Conservation (phyloP, 345 rosid species). For the Syzygium jambos region DNA sequence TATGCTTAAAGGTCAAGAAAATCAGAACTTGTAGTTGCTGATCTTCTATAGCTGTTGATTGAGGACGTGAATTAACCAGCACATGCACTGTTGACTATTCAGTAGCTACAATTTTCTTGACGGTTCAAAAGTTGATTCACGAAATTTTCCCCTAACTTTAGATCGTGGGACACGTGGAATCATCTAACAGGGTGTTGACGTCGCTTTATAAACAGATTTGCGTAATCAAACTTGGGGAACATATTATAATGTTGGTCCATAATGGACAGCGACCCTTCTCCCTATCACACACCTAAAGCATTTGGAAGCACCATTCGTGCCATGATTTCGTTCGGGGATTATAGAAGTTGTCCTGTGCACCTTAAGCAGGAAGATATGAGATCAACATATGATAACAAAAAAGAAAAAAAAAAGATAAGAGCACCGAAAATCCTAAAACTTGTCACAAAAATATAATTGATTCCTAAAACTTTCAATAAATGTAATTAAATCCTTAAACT, state of each 20-base stretch:
- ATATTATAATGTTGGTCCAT: not conserved
- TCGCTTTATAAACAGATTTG: not conserved
- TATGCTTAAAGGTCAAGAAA: not conserved
- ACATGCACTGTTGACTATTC: not conserved
- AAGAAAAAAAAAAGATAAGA: too few species aligned
- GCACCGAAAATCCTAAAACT: too few species aligned
- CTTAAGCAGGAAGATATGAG: not conserved
- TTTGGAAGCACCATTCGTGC: not conserved
- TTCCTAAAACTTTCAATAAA: too few species aligned
- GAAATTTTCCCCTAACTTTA: not conserved
- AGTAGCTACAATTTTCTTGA: not conserved
- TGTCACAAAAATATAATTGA: too few species aligned
- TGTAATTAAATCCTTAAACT: too few species aligned
- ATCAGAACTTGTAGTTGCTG: not conserved
- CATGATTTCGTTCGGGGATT: not conserved
- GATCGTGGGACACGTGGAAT: not conserved
- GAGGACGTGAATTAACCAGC: not conserved
- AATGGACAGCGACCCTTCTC: not conserved
- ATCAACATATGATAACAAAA: not conserved
- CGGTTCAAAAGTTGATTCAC: not conserved
- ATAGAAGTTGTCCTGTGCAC: not conserved
- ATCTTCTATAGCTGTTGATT: not conserved
- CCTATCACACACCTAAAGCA: not conserved
- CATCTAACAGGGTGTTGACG: not conserved
- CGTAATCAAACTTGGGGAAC: not conserved